Evolutionary conservation across 2,329 filamentous ascomycete species (phyloP).

Genomic region (Exophiala xenobiotica): DNA sequence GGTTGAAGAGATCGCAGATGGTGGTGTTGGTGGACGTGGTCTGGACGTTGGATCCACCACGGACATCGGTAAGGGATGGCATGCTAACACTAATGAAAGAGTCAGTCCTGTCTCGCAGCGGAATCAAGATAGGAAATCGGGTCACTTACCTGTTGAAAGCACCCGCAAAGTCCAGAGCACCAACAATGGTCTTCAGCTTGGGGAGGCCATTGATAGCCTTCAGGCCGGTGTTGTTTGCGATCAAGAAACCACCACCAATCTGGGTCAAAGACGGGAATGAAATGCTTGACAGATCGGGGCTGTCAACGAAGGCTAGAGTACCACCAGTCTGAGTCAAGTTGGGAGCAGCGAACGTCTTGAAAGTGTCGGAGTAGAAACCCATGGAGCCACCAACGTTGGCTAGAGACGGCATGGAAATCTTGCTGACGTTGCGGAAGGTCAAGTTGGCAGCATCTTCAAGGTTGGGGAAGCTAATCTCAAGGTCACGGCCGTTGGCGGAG

Average conservation of each 20-base stretch:
- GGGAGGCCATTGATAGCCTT: conserved; percentile 65
- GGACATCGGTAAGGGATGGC: conserved; percentile 64
- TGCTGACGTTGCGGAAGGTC: conserved; percentile 77
- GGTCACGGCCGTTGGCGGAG: conserved; percentile 72
- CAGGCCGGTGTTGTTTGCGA: conserved; percentile 87
- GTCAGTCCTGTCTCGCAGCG: conserved; percentile 31
- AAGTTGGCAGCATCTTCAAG: conserved; percentile 76
- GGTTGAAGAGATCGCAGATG: conserved; percentile 55
- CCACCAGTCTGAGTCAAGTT: conserved; percentile 48
- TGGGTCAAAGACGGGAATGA: conserved; percentile 66
- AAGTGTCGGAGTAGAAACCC: conserved; percentile 75
- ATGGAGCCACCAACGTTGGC: conserved; percentile 72
- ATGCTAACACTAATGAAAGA: conserved; percentile 62
- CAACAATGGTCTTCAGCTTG: conserved; percentile 66
- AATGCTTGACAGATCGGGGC: conserved; percentile 66
- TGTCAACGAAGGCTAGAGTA: conserved; percentile 58
- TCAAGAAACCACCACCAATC: conserved; percentile 75
- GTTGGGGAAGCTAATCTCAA: conserved; percentile 73
- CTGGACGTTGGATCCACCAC: conserved; percentile 69
- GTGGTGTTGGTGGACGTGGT: conserved; percentile 60
- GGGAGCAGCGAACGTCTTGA: conserved; percentile 45
- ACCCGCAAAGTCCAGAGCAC: conserved; percentile 81
- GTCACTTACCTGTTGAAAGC: conserved; percentile 58
- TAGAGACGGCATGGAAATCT: conserved; percentile 71
- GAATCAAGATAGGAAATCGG: background rate